Conservation (phyloP, 2,329 filamentous ascomycete species). For the Botrytis fragariae region DNA sequence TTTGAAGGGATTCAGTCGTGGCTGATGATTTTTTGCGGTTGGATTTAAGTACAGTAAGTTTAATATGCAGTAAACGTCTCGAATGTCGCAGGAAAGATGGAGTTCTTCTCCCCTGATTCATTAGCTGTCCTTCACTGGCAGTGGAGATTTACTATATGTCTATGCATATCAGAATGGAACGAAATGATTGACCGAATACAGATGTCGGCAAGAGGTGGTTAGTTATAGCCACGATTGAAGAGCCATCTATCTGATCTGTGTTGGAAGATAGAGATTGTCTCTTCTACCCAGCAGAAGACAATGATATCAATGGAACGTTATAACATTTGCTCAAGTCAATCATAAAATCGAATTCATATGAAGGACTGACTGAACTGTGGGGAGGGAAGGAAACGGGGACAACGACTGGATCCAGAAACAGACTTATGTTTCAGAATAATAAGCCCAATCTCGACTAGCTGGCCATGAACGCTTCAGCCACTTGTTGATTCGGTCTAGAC, state of each 20-base stretch:
- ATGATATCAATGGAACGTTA: not conserved
- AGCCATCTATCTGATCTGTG: not conserved
- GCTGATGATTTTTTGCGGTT: conserved; percentile 18
- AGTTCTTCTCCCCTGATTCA: conserved; percentile 9
- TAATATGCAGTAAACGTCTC: conserved; percentile 17
- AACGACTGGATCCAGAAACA: conserved; percentile 10
- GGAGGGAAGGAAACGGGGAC: not conserved
- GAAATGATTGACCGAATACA: not conserved
- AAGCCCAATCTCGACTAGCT: not conserved
- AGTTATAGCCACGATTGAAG: not conserved
- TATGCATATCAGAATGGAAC: not conserved
- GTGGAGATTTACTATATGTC: not conserved
- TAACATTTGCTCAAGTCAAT: too few species aligned
- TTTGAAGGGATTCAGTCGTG: conserved; percentile 10
- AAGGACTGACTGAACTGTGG: not conserved
- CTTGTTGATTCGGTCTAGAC: not conserved
- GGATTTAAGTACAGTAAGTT: conserved; percentile 12
- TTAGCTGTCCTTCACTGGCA: conserved; percentile 16
- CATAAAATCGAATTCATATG: not conserved
- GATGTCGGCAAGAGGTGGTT: not conserved
- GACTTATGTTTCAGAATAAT: conserved; percentile 4
- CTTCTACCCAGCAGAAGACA: conserved; percentile 2
- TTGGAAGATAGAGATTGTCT: not conserved
- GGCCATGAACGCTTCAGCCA: not conserved
- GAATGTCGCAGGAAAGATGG: conserved; percentile 15